Conservation (phyloP, 2,329 filamentous ascomycete genomes). For the Ophiostoma himal-ulmi region DNA sequence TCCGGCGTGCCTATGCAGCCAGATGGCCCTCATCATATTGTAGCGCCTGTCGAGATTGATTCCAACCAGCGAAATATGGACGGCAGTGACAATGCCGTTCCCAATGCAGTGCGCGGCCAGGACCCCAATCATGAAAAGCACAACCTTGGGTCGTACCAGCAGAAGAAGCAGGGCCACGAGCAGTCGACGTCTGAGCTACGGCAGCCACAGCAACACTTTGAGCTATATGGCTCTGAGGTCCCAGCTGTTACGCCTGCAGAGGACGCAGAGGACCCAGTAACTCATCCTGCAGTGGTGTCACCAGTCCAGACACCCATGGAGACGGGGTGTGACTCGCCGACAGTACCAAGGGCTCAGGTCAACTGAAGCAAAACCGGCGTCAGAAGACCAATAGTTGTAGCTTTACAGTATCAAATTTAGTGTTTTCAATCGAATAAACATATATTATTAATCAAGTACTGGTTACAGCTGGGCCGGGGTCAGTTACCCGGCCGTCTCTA, state of each 20-base stretch:
- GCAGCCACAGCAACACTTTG: slow-evolving; percentile 30
- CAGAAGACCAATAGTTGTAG: background rate
- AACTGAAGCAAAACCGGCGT: background rate
- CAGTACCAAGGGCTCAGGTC: background rate
- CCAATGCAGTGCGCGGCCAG: background rate
- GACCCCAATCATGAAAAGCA: slow-evolving; percentile 10
- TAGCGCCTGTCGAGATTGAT: slow-evolving; percentile 51
- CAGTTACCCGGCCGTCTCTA: background rate
- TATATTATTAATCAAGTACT: background rate
- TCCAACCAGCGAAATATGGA: slow-evolving; percentile 27
- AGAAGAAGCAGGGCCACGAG: background rate
- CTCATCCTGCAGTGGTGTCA: background rate
- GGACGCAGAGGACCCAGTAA: slow-evolving; percentile 18
- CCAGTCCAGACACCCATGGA: background rate
- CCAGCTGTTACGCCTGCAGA: background rate
- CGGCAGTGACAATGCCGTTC: background rate
- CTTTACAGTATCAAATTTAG: background rate
- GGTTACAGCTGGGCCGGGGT: background rate
- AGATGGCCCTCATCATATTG: slow-evolving; percentile 45
- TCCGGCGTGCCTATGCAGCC: slow-evolving; percentile 41
- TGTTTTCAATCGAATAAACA: background rate
- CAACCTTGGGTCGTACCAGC: background rate
- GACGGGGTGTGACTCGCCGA: background rate
- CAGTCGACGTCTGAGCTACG: background rate
- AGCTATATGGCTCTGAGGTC: slow-evolving; percentile 42